Conservation (phyloP, 805 yeast genomes). For the Schizosaccharomyces lindneri region DNA sequence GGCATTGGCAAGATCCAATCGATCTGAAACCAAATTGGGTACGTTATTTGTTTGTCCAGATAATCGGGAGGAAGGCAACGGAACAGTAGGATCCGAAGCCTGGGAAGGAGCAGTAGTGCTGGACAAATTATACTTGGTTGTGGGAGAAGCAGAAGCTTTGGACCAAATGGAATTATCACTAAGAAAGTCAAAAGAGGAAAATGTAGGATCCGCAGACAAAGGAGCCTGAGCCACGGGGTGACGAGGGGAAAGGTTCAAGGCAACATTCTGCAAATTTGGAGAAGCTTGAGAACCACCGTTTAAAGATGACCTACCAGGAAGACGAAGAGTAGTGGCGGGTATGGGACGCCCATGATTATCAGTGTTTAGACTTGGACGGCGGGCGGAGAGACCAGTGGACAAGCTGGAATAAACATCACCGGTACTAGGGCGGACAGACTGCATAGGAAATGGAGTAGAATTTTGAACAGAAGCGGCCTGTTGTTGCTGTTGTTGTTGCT, state of each 20-base stretch:
- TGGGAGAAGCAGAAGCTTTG: background rate
- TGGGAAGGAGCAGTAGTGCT: background rate
- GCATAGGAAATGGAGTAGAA: background rate
- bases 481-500: too few species aligned
- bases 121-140: background rate
- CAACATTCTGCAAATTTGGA: background rate
- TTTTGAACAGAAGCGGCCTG: too few species aligned
- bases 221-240: background rate
- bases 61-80: background rate
- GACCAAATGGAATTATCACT: background rate
- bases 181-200: background rate
- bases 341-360: background rate
- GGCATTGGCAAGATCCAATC: background rate
- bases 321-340: background rate
- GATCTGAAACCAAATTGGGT: background rate
- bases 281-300: background rate
- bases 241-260: background rate
- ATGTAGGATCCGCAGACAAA: background rate
- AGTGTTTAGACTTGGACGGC: background rate
- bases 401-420: too few species aligned
- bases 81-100: background rate
- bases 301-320: background rate
- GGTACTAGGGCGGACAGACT: background rate
- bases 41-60: background rate
- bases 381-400: background rate